A percentile compares a stretch with the other conserved stretches of the same genome.
Evolutionary conservation across 305 asterid species (phyloP).

Genomic region (Solanum chacoense): DNA sequence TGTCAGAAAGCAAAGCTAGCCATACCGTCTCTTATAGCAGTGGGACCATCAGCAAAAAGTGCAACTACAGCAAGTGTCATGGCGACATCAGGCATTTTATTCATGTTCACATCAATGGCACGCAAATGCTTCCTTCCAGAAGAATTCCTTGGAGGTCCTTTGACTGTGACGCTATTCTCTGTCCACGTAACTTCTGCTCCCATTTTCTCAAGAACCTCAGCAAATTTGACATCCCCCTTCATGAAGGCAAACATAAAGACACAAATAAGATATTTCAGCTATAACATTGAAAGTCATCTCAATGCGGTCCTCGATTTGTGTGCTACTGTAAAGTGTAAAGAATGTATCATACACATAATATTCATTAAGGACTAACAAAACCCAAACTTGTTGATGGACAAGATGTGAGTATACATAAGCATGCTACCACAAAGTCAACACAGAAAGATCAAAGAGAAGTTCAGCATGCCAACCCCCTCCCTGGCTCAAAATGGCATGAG

Average conservation of each 20-base stretch:
- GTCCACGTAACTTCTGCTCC: conserved; percentile 96
- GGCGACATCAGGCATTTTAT: conserved; percentile 99
- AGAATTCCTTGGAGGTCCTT: conserved; percentile 56
- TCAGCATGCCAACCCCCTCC: not conserved
- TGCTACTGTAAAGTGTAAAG: not conserved
- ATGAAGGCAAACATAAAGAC: not conserved
- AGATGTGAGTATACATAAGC: not conserved
- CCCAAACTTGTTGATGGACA: not conserved
- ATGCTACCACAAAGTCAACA: not conserved
- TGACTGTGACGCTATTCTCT: conserved; percentile 86
- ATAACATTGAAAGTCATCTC: not conserved
- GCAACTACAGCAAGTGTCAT: conserved; percentile 99
- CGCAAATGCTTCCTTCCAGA: conserved; percentile 70
- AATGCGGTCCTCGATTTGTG: not conserved
- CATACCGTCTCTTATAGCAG: conserved; percentile 91
- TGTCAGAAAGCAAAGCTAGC: not conserved
- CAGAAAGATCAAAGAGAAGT: not conserved
- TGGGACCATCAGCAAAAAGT: conserved; percentile 90
- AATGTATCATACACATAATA: not conserved
- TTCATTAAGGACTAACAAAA: not conserved
- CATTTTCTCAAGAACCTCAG: conserved; percentile 94
- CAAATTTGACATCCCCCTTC: conserved; percentile 84
- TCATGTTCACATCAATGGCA: conserved; percentile 86
- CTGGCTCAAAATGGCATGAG: not conserved
- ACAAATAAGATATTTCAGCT: not conserved